Conservation (phyloP, 495 filamentous ascomycete species). For the Trichocladium uniseriatum region DNA sequence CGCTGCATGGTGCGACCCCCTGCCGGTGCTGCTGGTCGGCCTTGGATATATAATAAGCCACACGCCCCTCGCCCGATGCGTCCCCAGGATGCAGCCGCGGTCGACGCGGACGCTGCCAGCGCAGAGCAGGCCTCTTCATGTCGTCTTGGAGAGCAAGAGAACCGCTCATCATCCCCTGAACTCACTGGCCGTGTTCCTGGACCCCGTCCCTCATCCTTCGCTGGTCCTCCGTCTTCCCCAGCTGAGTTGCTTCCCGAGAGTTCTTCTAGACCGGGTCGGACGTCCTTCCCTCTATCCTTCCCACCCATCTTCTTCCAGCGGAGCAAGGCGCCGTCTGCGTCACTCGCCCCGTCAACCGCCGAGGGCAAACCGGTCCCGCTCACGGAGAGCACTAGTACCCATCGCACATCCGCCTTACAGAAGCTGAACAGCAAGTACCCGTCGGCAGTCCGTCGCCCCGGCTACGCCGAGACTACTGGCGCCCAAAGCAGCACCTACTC, state of each 20-base stretch:
- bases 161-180: constrained; percentile 1
- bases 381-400: constrained; percentile 30
- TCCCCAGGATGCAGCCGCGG: constrained; percentile 8
- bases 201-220: constrained; percentile 17
- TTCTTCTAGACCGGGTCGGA: constrained; percentile 1
- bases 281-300: constrained; percentile 29
- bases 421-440: constrained; percentile 40
- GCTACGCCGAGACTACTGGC: constrained; percentile 36
- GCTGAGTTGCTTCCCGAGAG: background rate
- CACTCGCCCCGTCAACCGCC: constrained; percentile 35
- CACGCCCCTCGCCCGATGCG: constrained; percentile 13
- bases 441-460: constrained; percentile 26
- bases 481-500: constrained; percentile 45
- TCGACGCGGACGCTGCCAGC: constrained; percentile 13
- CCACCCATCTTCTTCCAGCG: constrained; percentile 29
- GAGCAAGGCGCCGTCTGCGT: constrained; percentile 33
- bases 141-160: background rate
- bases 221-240: no score
- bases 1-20: constrained; percentile 25
- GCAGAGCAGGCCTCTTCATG: constrained; percentile 10
- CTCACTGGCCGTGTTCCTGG: background rate
- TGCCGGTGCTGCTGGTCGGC: constrained; percentile 10
- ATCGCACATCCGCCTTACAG: constrained; percentile 34
- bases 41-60: constrained; percentile 27
- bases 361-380: constrained; percentile 39